Evolutionary conservation across 345 rosid genomes (phyloP).

Genomic region (Eucalyptus cloeziana): DNA sequence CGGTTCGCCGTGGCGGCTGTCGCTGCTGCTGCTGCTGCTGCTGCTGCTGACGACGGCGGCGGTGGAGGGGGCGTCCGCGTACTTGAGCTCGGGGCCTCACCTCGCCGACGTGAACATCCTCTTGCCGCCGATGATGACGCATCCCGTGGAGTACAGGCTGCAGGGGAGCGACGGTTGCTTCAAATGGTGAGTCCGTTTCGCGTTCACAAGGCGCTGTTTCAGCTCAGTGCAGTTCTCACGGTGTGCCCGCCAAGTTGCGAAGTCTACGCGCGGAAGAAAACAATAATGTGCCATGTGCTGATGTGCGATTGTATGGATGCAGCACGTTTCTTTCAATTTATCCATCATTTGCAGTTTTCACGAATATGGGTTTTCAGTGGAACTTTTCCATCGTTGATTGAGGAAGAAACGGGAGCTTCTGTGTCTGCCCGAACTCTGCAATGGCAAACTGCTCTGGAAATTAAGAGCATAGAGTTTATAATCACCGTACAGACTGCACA

Average conservation of each 20-base stretch:
- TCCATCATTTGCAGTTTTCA: not conserved
- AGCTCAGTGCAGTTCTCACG: not conserved
- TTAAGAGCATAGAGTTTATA: not conserved
- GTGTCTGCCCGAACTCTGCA: not conserved
- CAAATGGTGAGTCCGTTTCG: constrained; percentile 48
- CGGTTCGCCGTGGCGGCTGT: not conserved
- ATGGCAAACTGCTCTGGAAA: not conserved
- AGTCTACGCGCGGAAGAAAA: not conserved
- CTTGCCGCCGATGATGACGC: constrained; percentile 85
- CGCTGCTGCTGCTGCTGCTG: constrained; percentile 9
- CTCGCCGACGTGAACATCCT: constrained; percentile 84
- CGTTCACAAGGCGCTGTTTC: not conserved
- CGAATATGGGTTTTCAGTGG: not conserved
- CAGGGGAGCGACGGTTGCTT: constrained; percentile 98
- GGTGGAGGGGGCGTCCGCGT: constrained; percentile 11
- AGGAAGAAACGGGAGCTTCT: not conserved
- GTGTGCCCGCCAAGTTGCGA: not conserved
- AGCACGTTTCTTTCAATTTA: not conserved
- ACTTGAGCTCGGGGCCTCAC: constrained; percentile 66
- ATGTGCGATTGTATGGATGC: not conserved
- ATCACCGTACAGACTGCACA: not conserved
- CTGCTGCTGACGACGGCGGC: constrained; percentile 7
- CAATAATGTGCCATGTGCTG: not conserved
- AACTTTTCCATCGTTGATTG: not conserved
- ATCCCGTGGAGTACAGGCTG: constrained; percentile 84